phyloP scores from a whole-genome alignment of 2,329 filamentous ascomycete genomes.

The Sporothrix inflata region DNA sequence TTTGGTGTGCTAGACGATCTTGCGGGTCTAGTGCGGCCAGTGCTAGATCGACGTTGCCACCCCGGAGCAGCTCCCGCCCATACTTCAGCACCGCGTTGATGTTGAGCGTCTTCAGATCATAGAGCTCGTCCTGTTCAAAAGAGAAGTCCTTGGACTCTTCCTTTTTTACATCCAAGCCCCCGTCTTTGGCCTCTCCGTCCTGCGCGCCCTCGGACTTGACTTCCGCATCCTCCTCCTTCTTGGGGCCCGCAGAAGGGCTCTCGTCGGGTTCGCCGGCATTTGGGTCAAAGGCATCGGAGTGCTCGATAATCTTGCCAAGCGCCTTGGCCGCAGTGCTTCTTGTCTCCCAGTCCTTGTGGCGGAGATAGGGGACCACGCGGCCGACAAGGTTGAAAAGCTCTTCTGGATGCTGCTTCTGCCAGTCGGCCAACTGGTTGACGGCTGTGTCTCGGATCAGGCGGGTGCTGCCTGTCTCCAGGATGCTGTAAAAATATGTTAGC shows the following conservation, averaged over 20 bases:
- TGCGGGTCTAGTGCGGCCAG: slow-evolving; percentile 81
- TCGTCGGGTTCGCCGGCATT: slow-evolving; percentile 71
- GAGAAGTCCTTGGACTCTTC: slow-evolving; percentile 60
- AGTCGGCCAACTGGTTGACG: slow-evolving; percentile 93
- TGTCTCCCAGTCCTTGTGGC: slow-evolving; percentile 97
- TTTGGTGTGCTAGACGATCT: slow-evolving; percentile 80
- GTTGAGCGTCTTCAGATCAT: slow-evolving; percentile 75
- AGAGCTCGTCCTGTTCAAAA: slow-evolving; percentile 61
- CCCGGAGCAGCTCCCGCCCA: slow-evolving; percentile 82
- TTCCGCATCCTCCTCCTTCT: slow-evolving; percentile 47
- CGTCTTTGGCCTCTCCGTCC: slow-evolving; percentile 62
- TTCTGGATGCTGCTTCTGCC: slow-evolving; percentile 97
- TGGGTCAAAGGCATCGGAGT: slow-evolving; percentile 86
- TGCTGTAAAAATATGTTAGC: slow-evolving; percentile 52
- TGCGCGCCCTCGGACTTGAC: background rate
- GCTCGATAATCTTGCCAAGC: slow-evolving; percentile 88
- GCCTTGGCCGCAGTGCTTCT: slow-evolving; percentile 91
- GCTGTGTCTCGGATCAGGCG: slow-evolving; percentile 95
- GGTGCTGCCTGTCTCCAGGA: slow-evolving; percentile 97
- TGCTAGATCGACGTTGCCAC: slow-evolving; percentile 82
- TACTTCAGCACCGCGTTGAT: slow-evolving; percentile 78
- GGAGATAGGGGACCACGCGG: slow-evolving; percentile 90
- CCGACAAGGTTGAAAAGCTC: slow-evolving; percentile 95
- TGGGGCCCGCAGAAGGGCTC: slow-evolving; percentile 38
- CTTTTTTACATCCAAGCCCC: slow-evolving; percentile 54